A percentile compares a stretch with the other conserved stretches of the same genome.
phyloP scores from a whole-genome alignment of 2,329 filamentous ascomycete genomes.

The Diaporthe longicolla region DNA sequence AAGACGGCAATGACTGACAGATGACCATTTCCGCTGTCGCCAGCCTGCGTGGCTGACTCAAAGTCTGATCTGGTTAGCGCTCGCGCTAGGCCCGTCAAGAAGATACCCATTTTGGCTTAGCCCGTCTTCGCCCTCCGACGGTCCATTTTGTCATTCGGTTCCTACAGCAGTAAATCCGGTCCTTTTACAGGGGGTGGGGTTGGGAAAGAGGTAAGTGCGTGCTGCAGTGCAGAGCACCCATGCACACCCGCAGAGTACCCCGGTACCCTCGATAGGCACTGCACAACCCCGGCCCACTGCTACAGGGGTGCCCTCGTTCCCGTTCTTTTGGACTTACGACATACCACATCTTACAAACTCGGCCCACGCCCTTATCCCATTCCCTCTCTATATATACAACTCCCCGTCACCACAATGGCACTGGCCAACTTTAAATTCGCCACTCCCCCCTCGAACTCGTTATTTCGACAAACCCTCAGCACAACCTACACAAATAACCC shows the following conservation, averaged over 20 bases:
- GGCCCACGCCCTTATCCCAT: constrained; percentile 30
- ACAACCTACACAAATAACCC: constrained; percentile 2
- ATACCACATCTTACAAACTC: constrained; percentile 37
- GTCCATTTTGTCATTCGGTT: constrained; percentile 19
- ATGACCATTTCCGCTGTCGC: constrained; percentile 21
- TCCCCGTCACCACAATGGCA: constrained; percentile 34
- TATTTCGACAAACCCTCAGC: not conserved
- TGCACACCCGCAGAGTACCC: not conserved
- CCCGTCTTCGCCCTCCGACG: rapidly evolving
- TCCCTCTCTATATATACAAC: constrained; percentile 39
- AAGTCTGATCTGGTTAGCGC: not conserved
- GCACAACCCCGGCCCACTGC: not conserved
- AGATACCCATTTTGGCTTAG: constrained; percentile 9
- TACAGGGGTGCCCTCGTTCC: constrained; percentile 18
- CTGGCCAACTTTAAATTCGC: constrained; percentile 33
- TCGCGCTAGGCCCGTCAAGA: rapidly evolving
- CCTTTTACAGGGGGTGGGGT: not conserved
- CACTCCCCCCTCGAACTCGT: constrained; percentile 27
- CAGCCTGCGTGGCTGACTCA: constrained; percentile 15
- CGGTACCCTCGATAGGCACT: constrained; percentile 7
- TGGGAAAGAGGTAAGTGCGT: not conserved
- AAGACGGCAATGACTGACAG: constrained; percentile 17
- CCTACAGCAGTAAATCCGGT: constrained; percentile 28
- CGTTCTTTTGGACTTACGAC: constrained; percentile 29
- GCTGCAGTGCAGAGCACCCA: not conserved